Base-by-base conservation (phyloP, 768 basidiomycete species). In the Piloderma croceum region DNA sequence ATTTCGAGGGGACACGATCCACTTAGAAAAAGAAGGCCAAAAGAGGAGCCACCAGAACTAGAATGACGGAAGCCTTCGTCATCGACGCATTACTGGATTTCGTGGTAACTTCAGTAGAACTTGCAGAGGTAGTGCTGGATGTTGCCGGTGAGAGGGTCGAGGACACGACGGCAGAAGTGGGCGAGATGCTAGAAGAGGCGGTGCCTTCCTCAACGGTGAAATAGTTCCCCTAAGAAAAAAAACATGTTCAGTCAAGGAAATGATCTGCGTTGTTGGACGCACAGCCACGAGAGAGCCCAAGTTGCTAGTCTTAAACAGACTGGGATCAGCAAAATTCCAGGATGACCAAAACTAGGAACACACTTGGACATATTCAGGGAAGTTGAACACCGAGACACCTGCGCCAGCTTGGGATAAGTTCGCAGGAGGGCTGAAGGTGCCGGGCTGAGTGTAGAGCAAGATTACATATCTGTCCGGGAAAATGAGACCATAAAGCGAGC, bases 191-290 rank as follows among this genome's bases (percentile, higher is more conserved):
- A 31, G 53, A 63, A 17, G 76, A 78, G 10, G 75, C 67, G 4
- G 69, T 68, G 19, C 87, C 87, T 50, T 77, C 74, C 60, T 87
- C 76, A 49, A 87, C 88, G 4, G 71, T 74, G 51, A 87, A 74
- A 65, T 88, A 90, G 46, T 68, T 81, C 33, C 66, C 81, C 81
- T 83, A 44, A 7, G 24, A 21, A 38, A 19, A 17, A 17, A 27
- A 27, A 42, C 12, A 3, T 4, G 11, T 55, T 27, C n/a, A 34
- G 17, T 12, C 21, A 32, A 19, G 20, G 15, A 3, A 35, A 12
- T 1, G 10, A 31, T 13, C 23, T n/a, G 19, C 34, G 18, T 36
- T 19, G 38, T 52, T 60, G 24, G 13, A 56, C 68, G 42, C 46
- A 80, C 85, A 20, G 80, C 83, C 32, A 85, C 63, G 36, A 84